Conservation (phyloP, 805 yeast genomes). For the Saccharomycopsis amapae region DNA sequence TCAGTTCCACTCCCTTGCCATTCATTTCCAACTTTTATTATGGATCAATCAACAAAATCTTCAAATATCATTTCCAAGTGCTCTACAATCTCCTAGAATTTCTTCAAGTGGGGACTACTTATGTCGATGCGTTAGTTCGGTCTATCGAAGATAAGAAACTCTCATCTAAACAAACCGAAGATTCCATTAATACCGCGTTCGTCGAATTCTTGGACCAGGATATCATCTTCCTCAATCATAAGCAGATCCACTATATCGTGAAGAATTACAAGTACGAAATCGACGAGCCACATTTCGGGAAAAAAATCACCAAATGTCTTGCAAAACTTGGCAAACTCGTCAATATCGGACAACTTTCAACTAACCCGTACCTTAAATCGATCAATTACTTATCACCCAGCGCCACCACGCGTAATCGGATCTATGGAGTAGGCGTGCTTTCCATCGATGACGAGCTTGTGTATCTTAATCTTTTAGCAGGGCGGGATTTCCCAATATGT, state of each 20-base stretch:
- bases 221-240: conserved; percentile 55
- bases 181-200: conserved; percentile 24
- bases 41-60: conserved; percentile 11
- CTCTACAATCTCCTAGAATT: conserved; percentile 20
- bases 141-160: background rate
- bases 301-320: conserved; percentile 36
- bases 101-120: conserved; percentile 20
- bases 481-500: conserved; percentile 39
- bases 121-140: conserved; percentile 1
- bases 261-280: conserved; percentile 81
- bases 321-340: conserved; percentile 1
- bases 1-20: conserved; percentile 1
- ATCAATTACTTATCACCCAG: background rate
- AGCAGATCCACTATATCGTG: conserved; percentile 62
- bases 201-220: conserved; percentile 35
- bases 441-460: background rate
- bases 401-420: background rate
- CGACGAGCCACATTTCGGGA: conserved; percentile 62
- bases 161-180: conserved; percentile 5
- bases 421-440: background rate
- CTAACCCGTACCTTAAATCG: background rate
- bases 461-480: background rate
- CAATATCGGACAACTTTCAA: too few species aligned
- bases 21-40: conserved; percentile 19
- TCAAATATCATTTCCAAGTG: conserved; percentile 12